Evolutionary conservation across 2,329 filamentous ascomycete species (phyloP).

Genomic region (Aspergillus melleus): DNA sequence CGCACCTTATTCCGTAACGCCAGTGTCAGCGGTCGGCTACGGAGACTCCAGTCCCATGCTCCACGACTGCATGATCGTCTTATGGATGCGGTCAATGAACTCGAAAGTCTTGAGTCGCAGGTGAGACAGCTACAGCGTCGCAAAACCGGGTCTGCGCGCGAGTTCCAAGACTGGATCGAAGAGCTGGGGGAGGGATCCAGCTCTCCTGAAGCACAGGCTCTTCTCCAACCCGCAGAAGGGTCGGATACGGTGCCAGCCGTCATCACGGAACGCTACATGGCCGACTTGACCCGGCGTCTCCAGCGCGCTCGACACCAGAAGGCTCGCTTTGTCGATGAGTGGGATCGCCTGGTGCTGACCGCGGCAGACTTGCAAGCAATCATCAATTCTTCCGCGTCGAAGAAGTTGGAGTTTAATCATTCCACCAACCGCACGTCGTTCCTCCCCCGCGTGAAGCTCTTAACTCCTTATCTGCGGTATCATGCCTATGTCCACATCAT

Average conservation of each 20-base stretch:
- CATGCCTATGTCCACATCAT: constrained; percentile 72
- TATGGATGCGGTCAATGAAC: constrained; percentile 74
- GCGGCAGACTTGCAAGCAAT: constrained; percentile 77
- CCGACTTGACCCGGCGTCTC: constrained; percentile 80
- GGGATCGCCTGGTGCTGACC: constrained; percentile 74
- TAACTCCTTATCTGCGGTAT: constrained; percentile 82
- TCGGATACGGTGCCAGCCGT: constrained; percentile 66
- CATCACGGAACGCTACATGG: constrained; percentile 89
- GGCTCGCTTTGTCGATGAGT: constrained; percentile 79
- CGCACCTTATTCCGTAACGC: constrained; percentile 77
- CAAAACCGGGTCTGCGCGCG: constrained; percentile 73
- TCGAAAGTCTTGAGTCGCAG: constrained; percentile 80
- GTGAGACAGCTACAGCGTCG: constrained; percentile 75
- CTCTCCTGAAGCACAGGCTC: constrained; percentile 60
- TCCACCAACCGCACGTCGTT: constrained; percentile 57
- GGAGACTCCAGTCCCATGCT: constrained; percentile 73
- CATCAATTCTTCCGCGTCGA: constrained; percentile 78
- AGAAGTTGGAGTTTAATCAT: constrained; percentile 73
- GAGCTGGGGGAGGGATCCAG: constrained; percentile 79
- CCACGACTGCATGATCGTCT: constrained; percentile 83
- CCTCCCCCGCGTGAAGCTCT: constrained; percentile 57
- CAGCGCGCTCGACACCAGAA: constrained; percentile 80
- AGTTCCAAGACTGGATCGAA: constrained; percentile 93
- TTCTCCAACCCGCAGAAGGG: constrained; percentile 32
- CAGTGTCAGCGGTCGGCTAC: constrained; percentile 71